Percentiles rank a stretch among this genome's conserved stretches.
phyloP scores from a whole-genome alignment of 257 asterid species.

The Fraxinus americana region DNA sequence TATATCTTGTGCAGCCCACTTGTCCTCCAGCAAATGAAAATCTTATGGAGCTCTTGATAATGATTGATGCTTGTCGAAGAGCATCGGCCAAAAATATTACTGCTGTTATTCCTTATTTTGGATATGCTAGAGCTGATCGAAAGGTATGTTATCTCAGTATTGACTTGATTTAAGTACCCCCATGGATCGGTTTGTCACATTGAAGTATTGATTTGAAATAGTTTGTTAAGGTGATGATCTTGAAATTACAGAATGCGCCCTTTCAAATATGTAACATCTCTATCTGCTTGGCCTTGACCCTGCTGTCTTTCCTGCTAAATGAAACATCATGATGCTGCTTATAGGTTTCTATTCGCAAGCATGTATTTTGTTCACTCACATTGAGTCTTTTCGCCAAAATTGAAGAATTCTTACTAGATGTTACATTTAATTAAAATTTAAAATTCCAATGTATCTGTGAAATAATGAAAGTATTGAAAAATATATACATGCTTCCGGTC shows the following conservation, averaged over 20 bases:
- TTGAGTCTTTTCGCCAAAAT: neutral
- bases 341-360: slow-evolving; percentile 3
- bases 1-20: slow-evolving; percentile 77
- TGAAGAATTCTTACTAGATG: neutral
- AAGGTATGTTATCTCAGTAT: slow-evolving; percentile 41
- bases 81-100: slow-evolving; percentile 82
- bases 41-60: slow-evolving; percentile 77
- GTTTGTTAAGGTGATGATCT: neutral
- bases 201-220: neutral
- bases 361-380: neutral
- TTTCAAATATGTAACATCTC: slow-evolving; percentile 3
- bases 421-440: too few relatives aligned
- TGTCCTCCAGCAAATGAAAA: slow-evolving; percentile 88
- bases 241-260: neutral
- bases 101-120: slow-evolving; percentile 82
- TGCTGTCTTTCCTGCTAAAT: neutral
- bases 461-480: too few relatives aligned
- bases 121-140: slow-evolving; percentile 83
- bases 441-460: too few relatives aligned
- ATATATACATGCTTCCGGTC: neutral
- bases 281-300: neutral
- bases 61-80: slow-evolving; percentile 89
- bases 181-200: neutral
- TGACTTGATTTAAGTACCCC: neutral
- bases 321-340: slow-evolving; percentile 7